Conservation (phyloP, 1,284 basidiomycete species). For the Heliocybe sulcata region DNA sequence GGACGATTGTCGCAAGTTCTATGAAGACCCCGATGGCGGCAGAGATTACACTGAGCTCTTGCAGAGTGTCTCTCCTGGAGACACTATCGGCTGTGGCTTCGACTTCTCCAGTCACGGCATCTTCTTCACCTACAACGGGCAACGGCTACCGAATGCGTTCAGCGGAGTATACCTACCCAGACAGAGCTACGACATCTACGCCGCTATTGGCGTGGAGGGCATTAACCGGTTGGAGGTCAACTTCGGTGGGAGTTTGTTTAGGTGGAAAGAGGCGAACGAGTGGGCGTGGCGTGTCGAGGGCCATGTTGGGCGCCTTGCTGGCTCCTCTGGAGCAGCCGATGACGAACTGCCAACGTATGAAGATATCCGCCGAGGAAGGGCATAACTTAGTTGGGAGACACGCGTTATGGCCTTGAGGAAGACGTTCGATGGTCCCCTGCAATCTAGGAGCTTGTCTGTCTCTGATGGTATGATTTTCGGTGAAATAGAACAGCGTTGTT, state of each 20-base stretch:
- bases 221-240: conserved; percentile 50
- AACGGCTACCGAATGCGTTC: conserved; percentile 51
- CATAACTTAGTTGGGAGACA: neutral
- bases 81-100: conserved; percentile 59
- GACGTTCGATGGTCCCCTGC: no score
- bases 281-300: conserved; percentile 54
- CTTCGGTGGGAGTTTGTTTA: conserved; percentile 51
- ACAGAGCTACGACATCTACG: conserved; percentile 47
- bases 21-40: conserved; percentile 58
- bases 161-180: conserved; percentile 49
- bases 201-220: conserved; percentile 48
- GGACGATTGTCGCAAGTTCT: conserved; percentile 68
- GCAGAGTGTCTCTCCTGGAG: conserved; percentile 29
- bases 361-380: neutral
- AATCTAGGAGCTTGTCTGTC: no score
- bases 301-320: conserved; percentile 36
- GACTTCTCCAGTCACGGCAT: conserved; percentile 41
- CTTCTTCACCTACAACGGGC: conserved; percentile 64
- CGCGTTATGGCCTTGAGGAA: neutral
- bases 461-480: no score
- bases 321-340: conserved; percentile 14
- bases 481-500: neutral
- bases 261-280: conserved; percentile 57
- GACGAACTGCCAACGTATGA: conserved; percentile 25
- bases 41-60: conserved; percentile 39